These are phyloP conservation scores for Termitomyces sp. DNA, from an alignment of 768 basidiomycete genomes.

Conservation along the genomic window DNA sequence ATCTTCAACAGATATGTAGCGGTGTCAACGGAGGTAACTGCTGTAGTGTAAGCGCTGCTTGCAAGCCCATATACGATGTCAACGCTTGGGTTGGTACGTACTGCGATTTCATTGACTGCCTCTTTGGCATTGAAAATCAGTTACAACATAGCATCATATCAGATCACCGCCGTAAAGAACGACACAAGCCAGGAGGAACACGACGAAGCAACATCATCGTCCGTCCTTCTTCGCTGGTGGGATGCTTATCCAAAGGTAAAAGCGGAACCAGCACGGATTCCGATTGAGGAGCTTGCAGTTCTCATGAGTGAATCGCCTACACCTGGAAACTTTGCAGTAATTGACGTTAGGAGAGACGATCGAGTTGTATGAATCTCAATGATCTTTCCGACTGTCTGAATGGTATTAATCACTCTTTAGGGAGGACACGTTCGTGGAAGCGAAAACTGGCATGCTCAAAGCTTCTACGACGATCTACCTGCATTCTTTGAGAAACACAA, in stretches of 20 bases:
- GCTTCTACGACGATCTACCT: conserved; percentile 43
- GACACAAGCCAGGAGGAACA: conserved; percentile 1
- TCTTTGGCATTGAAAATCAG: neutral
- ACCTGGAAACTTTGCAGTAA: conserved; percentile 30
- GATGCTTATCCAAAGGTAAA: conserved; percentile 45
- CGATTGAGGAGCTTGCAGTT: conserved; percentile 34
- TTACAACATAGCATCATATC: conserved; percentile 36
- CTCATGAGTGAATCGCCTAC: conserved; percentile 22
- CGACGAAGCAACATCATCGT: neutral
- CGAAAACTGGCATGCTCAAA: conserved; percentile 44
- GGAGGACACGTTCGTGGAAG: conserved; percentile 54
- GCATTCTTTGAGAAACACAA: conserved; percentile 38
- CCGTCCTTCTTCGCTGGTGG: conserved; percentile 46
- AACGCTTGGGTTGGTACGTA: conserved; percentile 44
- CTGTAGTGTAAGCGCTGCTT: neutral
- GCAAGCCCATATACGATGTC: conserved; percentile 27
- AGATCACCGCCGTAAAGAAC: conserved; percentile 42
- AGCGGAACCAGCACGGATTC: conserved; percentile 28
- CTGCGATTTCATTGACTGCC: neutral
- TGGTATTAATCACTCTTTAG: conserved; percentile 21
- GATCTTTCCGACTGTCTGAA: neutral
- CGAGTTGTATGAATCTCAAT: conserved; percentile 32
- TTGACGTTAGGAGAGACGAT: conserved; percentile 50
- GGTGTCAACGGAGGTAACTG: neutral
- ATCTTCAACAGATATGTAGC: conserved; percentile 35